Base-by-base conservation (phyloP, 164 flowering plant species). In the Vitis rupestris region DNA sequence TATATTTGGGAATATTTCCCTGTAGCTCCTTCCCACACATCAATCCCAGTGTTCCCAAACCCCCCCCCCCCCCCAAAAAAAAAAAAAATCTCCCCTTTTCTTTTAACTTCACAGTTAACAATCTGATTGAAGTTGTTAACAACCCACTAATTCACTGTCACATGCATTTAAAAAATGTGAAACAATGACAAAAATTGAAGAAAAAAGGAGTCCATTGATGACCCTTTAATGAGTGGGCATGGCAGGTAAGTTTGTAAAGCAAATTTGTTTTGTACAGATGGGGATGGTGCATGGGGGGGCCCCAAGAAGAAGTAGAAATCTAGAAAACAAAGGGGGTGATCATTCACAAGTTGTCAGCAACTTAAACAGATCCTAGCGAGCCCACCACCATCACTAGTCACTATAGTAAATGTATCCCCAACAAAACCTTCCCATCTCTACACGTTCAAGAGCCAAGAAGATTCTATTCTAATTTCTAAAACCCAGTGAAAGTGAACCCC, bases 401-500 rank as follows among this genome's bases (percentile, higher is more conserved):
- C 57, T 52, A 37, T 37, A 66, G 51, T 58, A 57, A 66, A 70
- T 66, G 68, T 61, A 58, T 13, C 68, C 62, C 10, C 59, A 19
- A 53, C 59, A 30, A 55, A 50, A 6, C 49, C 23, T 11, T 37
- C 51, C 50, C 47, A 27, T 60, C 31, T 63, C 63, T 57, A 30
- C 72, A 73, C 64, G 69, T 63, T 72, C 69, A 78, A 70, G 71
- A 75, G 75, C 73, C 79, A 87, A 80, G 92, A 90, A 90, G 91
- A 90, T 90, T 90, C 90, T 90, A 87, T 90, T 88, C 96, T 70
- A 83, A 80, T 81, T 81, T 87, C 79, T 76, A 82, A 77, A 83
- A 68, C 62, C 59, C 74, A 63, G 81, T 66, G 81, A 75, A 74
- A 78, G 78, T 69, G 84, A 80, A 70, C 76, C 76, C 82, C 79